Evolutionary conservation across 805 yeast genomes (phyloP), one percentile per base, ranked within the genome.

Genomic region (Candida hispaniensis): DNA sequence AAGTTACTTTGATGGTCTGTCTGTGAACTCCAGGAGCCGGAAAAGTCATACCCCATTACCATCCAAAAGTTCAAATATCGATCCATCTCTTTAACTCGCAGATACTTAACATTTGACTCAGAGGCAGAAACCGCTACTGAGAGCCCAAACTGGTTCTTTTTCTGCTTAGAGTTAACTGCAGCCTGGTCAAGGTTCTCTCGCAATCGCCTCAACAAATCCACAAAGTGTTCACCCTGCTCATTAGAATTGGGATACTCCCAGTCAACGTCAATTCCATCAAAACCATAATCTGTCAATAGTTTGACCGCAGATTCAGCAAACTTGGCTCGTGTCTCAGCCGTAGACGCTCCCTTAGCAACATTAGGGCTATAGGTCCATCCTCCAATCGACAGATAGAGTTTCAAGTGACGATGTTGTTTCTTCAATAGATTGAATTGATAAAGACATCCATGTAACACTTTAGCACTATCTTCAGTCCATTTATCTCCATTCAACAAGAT

Each of bases 191-290:
- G 50, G 18, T 49, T 61, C 1, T 10, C 26, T 25, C 73, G 61
- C 15, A 74, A 45, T 10, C 38, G 41, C 26, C 47, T 45, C 12
- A 78, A 53, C 23, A 82, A 42, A 4, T 50, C 47, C 1, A 67
- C 59, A 42, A 72, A 64, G 22, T 54, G 49, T 0, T 46, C 29
- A 1, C 73, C 71, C 41, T 79, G 75, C 1, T 51, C 48, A 3
- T 50, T 47, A 25, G 53, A 61, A 6, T 55, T 51, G 0, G 95
- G 94, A 48, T 75, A 88, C 55, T 88, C 98, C 95, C 95, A 88
- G 57, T 88, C 98, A 17, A 88, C 59, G 54, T 91, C 97, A 28
- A 88, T 60, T 0, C 98, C 97, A 53, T 91, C 96, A 49, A 91
- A 75, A 0, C 79, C 76, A 50, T 71, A 69, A 14, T 63, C 55